A percentile compares a stretch with the other conserved stretches of the same genome.
These are phyloP conservation scores for Termitomyces sp. DNA, from an alignment of 768 basidiomycete species.

Conservation along the genomic window DNA sequence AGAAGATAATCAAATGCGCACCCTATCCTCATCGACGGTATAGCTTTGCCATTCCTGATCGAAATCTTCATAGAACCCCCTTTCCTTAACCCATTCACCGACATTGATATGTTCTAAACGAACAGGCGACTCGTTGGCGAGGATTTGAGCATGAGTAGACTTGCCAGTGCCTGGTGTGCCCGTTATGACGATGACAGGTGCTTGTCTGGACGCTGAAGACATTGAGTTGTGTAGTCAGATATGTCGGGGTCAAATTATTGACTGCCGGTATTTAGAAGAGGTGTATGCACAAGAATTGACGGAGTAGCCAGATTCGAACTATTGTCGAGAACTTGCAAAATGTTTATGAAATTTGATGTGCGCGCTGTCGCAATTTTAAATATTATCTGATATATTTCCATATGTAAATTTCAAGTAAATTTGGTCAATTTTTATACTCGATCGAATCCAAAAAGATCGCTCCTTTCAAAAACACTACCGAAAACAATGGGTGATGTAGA, in stretches of 20 bases:
- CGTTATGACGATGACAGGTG: slow-evolving; percentile 79
- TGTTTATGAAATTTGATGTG: too few species aligned
- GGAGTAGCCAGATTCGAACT: too few species aligned
- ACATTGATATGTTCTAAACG: slow-evolving; percentile 84
- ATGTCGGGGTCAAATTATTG: not conserved
- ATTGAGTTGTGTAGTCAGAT: slow-evolving; percentile 3
- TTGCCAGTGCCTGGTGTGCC: slow-evolving; percentile 97
- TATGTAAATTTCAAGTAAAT: too few species aligned
- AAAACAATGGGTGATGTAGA: slow-evolving; percentile 29
- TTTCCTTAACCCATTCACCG: slow-evolving; percentile 85
- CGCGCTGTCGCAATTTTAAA: too few species aligned
- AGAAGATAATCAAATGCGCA: slow-evolving; percentile 29
- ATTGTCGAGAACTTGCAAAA: too few species aligned
- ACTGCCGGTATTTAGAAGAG: not conserved
- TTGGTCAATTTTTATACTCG: too few species aligned
- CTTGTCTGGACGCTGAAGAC: slow-evolving; percentile 15
- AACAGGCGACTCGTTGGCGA: slow-evolving; percentile 66
- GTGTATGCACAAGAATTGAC: not conserved
- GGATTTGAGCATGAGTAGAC: slow-evolving; percentile 86
- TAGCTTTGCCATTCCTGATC: slow-evolving; percentile 96
- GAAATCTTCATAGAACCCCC: slow-evolving; percentile 75
- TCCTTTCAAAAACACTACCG: too few species aligned
- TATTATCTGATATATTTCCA: too few species aligned
- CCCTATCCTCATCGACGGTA: slow-evolving; percentile 95
- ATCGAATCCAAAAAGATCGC: too few species aligned